These are phyloP conservation scores for Heritiera fomes DNA, from an alignment of 345 rosid genomes.

Conservation along the genomic window DNA sequence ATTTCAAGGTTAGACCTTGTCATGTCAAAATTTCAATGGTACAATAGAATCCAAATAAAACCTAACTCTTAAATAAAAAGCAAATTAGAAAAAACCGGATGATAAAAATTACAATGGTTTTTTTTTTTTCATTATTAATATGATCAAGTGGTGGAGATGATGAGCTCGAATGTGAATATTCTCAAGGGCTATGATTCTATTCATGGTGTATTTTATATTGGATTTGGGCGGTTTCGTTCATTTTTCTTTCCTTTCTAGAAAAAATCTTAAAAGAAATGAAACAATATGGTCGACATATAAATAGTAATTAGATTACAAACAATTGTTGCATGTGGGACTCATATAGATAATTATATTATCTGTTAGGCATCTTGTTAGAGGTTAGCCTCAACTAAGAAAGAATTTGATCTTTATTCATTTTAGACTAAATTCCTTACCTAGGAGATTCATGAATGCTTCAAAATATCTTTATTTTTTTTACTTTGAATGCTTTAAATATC, in stretches of 20 bases:
- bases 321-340: neutral
- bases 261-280: neutral
- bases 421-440: neutral
- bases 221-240: slow-evolving; percentile 42
- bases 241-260: slow-evolving; percentile 1
- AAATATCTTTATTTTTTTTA: too few species aligned
- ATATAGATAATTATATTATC: slow-evolving; percentile 14
- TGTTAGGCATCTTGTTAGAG: slow-evolving; percentile 4
- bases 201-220: neutral
- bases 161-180: slow-evolving; percentile 34
- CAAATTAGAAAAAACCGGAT: too few species aligned
- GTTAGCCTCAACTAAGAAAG: slow-evolving; percentile 6
- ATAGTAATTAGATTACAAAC: neutral
- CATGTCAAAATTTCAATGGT: too few species aligned
- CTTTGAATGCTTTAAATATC: neutral
- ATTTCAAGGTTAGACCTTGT: neutral
- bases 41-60: too few species aligned
- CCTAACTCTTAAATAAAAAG: too few species aligned
- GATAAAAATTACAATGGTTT: neutral
- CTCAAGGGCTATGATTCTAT: slow-evolving; percentile 15
- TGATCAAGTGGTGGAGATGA: slow-evolving; percentile 17
- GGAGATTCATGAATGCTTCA: too few species aligned
- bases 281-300: slow-evolving; percentile 7
- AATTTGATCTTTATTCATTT: slow-evolving; percentile 17
- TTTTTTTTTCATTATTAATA: neutral